Evolutionary conservation across 345 rosid species (phyloP), one percentile per base, ranked within the genome.

Genomic region (Schrenkiella parvula): DNA sequence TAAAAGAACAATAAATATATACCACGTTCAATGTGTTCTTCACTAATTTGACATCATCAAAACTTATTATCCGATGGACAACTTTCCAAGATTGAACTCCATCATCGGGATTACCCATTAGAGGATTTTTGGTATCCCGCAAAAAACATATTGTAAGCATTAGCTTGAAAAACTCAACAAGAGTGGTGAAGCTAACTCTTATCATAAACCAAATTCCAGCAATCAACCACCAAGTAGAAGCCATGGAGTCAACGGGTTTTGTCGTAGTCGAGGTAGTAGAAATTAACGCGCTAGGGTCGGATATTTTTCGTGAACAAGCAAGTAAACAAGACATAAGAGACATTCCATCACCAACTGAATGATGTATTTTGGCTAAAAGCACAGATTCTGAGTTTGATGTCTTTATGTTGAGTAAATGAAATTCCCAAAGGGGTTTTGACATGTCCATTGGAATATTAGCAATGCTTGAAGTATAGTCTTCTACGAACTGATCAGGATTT

Each of bases 371-470:
- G 7, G 41, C 61, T 55, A 55, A n/a, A 32, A 31, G n/a, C 14
- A 55, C 41, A 55, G 61, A 55, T 55, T 55, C 61, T 32, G 41
- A 41, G 1, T 55, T 32, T 55, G 61, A 55, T 32, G 41, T 55
- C 61, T 55, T 31, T 55, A 55, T 31, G 41, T 55, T 55, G n/a
- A 55, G 41, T 32, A 55, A 32, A 55, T 55, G 61, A 12, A 55
- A 18, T 55, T 55, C 61, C 61, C 61, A 55, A 17, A 55, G 61
- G 13, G 61, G 61, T 32, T 18, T 55, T 6, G 61, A 55, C 61
- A 55, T 55, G 23, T 55, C 60, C 60, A 55, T 55, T 31, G 60
- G 61, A 31, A 18, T 55, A 55, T 55, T 55, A 55, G 61, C 61
- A 32, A 55, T 9, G 21, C 14, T 32, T 32, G 61, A 55, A 31